phyloP scores from a whole-genome alignment of 176 grass and related monocot genomes.

The Typha latifolia region DNA sequence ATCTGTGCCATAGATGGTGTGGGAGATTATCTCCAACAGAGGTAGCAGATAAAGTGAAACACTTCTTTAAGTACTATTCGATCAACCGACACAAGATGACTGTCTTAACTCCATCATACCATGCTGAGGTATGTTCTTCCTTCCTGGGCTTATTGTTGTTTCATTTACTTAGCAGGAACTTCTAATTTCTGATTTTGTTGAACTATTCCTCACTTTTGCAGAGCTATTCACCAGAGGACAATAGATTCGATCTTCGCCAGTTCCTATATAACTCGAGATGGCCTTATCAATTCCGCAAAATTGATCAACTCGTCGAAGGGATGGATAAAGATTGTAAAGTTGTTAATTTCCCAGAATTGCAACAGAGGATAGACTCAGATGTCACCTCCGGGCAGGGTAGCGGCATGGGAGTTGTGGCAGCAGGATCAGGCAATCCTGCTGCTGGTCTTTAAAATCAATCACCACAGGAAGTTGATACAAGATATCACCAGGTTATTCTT shows the following conservation, averaged over 20 bases:
- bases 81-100: conserved; percentile 99
- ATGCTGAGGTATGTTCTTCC: conserved; percentile 58
- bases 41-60: conserved; percentile 95
- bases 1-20: conserved; percentile 83
- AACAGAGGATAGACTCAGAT: conserved; percentile 3
- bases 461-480: neutral
- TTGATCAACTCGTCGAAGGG: conserved; percentile 67
- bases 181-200: neutral
- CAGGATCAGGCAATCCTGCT: conserved; percentile 57
- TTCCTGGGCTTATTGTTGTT: neutral
- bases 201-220: conserved; percentile 24
- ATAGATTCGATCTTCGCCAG: conserved; percentile 87
- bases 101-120: conserved; percentile 89
- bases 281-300: conserved; percentile 84
- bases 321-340: conserved; percentile 40
- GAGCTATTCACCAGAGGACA: conserved; percentile 99
- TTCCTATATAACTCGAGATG: conserved; percentile 90
- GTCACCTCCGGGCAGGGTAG: conserved; percentile 27
- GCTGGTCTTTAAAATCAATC: conserved; percentile 35
- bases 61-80: conserved; percentile 95
- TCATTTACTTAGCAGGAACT: no score
- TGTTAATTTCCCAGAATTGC: conserved; percentile 16
- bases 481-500: neutral
- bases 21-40: conserved; percentile 70
- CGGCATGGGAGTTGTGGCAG: conserved; percentile 68